Evolutionary conservation across 148 eudicot genomes (phyloP).

Genomic region (Salicornia ramosissima): DNA sequence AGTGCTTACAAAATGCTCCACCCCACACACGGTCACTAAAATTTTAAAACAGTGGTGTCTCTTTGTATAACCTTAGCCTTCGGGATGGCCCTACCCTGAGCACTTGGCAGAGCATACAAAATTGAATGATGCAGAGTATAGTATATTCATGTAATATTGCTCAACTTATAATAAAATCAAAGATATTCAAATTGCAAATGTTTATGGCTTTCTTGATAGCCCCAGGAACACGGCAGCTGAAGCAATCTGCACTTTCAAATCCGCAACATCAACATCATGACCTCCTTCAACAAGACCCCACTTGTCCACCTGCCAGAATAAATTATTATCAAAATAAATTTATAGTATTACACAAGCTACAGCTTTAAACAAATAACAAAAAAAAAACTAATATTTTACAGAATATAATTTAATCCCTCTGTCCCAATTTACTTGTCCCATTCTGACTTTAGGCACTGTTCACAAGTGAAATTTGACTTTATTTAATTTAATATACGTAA

Average conservation of each 20-base stretch:
- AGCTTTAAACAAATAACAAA: too few species aligned
- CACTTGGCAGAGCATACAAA: conserved; percentile 2
- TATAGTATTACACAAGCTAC: not conserved
- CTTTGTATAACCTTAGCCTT: too few species aligned
- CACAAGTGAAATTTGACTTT: too few species aligned
- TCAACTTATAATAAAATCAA: not conserved
- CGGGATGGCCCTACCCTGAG: too few species aligned
- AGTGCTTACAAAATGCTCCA: conserved; percentile 5
- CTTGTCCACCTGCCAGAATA: conserved; percentile 53
- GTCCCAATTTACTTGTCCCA: too few species aligned
- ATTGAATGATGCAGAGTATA: not conserved
- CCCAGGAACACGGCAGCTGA: conserved; percentile 84
- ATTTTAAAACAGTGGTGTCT: too few species aligned
- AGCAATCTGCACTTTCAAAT: conserved; percentile 77
- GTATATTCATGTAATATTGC: not conserved
- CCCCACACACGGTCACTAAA: too few species aligned
- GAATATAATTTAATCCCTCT: too few species aligned
- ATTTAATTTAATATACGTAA: too few species aligned
- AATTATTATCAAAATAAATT: too few species aligned
- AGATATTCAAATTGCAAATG: not conserved
- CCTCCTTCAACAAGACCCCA: conserved; percentile 99
- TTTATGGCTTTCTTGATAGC: conserved; percentile 50
- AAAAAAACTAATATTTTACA: not conserved
- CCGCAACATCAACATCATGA: conserved; percentile 92
- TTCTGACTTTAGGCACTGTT: too few species aligned